phyloP scores from a whole-genome alignment of 371 early-diverging fungal genomes.

The Rhizopus arrhizus region DNA sequence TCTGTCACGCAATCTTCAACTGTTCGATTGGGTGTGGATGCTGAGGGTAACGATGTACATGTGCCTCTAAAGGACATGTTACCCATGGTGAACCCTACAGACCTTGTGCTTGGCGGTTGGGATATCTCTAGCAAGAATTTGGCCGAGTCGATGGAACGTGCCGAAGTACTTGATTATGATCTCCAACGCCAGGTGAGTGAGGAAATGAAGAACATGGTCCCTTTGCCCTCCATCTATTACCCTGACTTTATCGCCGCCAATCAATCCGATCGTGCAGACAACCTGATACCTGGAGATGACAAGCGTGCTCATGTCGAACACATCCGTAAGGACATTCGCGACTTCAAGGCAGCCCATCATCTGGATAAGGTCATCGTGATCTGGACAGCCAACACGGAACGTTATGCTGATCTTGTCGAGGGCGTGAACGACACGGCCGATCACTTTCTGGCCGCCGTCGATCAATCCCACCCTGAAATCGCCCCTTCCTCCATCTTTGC shows the following conservation, averaged over 20 bases:
- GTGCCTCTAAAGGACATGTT: constrained; percentile 89
- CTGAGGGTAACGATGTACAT: constrained; percentile 81
- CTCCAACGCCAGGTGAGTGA: constrained; percentile 89
- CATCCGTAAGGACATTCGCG: constrained; percentile 90
- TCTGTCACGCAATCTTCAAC: constrained; percentile 95
- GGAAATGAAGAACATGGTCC: constrained; percentile 77
- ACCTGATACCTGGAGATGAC: constrained; percentile 77
- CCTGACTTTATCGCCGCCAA: constrained; percentile 97
- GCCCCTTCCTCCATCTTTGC: constrained; percentile 97
- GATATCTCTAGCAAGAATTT: constrained; percentile 88
- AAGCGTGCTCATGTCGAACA: constrained; percentile 89
- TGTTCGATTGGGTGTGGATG: constrained; percentile 86
- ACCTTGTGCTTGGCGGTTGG: constrained; percentile 96
- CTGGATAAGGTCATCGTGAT: constrained; percentile 94
- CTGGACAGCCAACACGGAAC: constrained; percentile 99
- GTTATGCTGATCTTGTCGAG: constrained; percentile 76
- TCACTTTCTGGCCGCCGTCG: constrained; percentile 83
- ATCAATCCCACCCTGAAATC: constrained; percentile 80
- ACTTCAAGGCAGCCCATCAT: constrained; percentile 84
- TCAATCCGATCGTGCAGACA: constrained; percentile 94
- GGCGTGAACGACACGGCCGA: constrained; percentile 96
- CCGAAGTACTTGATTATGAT: constrained; percentile 92
- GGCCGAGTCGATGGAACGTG: constrained; percentile 90
- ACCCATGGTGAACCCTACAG: constrained; percentile 95
- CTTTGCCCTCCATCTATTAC: constrained; percentile 94